Base-by-base conservation (phyloP, 148 eudicot genomes). In the Rhododendron ferrugineum region DNA sequence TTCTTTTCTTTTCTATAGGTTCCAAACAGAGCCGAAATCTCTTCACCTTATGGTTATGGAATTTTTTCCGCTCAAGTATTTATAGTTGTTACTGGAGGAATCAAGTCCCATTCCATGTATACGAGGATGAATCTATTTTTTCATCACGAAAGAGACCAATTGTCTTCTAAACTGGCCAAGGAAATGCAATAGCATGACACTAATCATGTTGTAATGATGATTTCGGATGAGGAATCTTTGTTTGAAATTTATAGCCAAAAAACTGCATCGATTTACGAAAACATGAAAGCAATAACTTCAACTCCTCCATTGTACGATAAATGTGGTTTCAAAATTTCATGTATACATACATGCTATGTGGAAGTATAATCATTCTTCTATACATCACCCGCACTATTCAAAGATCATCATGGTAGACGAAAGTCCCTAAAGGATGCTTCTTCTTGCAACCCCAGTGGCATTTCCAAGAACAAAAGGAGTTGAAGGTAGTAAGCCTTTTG, bases 391-490 rank as follows among this genome's bases (percentile, higher is more conserved):
- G 3, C 22, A 15, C 11, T 34, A 20, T 62, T 88, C 75, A 90
- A 60, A 90, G 88, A 79, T 90, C 91, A 47, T 88, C 89, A 15
- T 88, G 87, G 52, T 58, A 26, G 52, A 44, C 30, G 30, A 14
- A 75, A 2, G 18, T 58, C 37, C 83, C 87, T 34, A 40, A 58
- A 46, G 32, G 56, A 83, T 85, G 85, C 87, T 87, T 92, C 84
- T 90, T 92, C 92, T 90, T 92, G 89, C 98, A 94, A 81, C 87
- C 88, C 98, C 95, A 94, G n/a, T 73, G 91, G 87, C 94, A 92
- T 54, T 74, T 92, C 94, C 92, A 88, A 11, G 87, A 82, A 80
- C 97, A 95, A 42, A 84, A 70, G 42, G 92, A 84, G 89, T 91
- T 93, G 84, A 94, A 88, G 66, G 80, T 88, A 26, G 79, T 81